Evolutionary conservation across 306 rosid species (phyloP), one percentile per base, ranked within the genome.

Genomic region (Vigna nakashimae): DNA sequence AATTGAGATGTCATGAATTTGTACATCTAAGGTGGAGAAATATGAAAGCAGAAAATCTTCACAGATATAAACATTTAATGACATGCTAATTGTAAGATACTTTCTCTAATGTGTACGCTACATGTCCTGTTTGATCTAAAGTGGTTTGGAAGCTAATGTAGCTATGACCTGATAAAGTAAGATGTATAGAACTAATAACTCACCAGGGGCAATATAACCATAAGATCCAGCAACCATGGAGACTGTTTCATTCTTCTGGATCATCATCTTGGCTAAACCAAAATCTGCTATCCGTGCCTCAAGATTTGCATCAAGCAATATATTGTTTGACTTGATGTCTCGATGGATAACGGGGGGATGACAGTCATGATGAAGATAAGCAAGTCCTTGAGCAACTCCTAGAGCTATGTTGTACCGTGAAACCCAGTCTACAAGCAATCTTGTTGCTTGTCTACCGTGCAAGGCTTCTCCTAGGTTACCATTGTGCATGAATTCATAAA

Each of bases 131-230:
- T 45, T 56, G 43, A 40, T 65, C 43, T 67, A 13, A 58, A 46
- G 22, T 11, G 28, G 20, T 32, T n/a, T 80, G 50, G 43, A 59
- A 68, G 36, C 30, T 2, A 50, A 71, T 36, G 59, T 26, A 26
- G 66, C 9, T 9, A 57, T 26, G 17, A 46, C n/a, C 36, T 45
- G 71, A 81, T 14, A 60, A 67, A 77, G 52, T 48, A 82, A 22
- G 73, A 65, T 28, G 36, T 40, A 30, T 34, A 36, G 52, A 75
- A 50, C 57, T 11, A 9, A 62, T 52, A 65, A 86, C 93, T 91
- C 73, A 91, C 98, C 99, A 3, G 98, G 99, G 72, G 98, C 99
- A 68, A 95, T 92, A 90, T 95, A 95, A 73, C 99, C 99, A 16
- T 95, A 95, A 24, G 99, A 95, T 52, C 99, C 97, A 48, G 93